phyloP scores from a whole-genome alignment of 768 basidiomycete species.

The Suillus brevipes region DNA sequence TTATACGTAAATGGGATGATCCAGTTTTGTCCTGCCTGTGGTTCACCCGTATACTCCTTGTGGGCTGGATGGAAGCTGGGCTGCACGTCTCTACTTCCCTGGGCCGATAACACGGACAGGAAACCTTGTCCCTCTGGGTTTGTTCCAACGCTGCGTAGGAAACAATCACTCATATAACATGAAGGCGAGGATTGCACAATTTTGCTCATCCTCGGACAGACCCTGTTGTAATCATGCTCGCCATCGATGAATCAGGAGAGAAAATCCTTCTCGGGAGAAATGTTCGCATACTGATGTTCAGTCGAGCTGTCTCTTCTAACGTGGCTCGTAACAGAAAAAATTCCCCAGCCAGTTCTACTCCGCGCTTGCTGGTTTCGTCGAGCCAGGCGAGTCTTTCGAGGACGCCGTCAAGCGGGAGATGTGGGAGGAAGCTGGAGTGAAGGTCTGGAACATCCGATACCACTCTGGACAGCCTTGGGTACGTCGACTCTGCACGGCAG shows the following conservation, averaged over 20 bases:
- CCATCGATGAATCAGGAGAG: constrained; percentile 76
- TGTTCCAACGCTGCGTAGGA: constrained; percentile 24
- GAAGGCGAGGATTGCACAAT: constrained; percentile 84
- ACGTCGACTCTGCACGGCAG: constrained; percentile 17
- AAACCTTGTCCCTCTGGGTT: constrained; percentile 76
- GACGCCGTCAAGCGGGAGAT: constrained; percentile 91
- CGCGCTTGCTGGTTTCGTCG: constrained; percentile 90
- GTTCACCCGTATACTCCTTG: constrained; percentile 73
- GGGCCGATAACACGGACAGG: constrained; percentile 61
- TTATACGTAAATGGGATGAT: constrained; percentile 1
- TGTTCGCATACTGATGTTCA: constrained; percentile 41
- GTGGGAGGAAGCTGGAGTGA: constrained; percentile 95
- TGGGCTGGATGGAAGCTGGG: constrained; percentile 97
- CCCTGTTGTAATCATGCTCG: constrained; percentile 89
- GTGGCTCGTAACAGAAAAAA: constrained; percentile 45
- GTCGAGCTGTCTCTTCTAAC: neutral
- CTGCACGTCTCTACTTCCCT: constrained; percentile 75
- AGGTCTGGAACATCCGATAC: constrained; percentile 79
- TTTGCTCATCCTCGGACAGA: constrained; percentile 82
- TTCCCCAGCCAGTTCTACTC: constrained; percentile 79
- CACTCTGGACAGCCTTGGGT: constrained; percentile 91
- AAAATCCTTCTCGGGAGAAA: constrained; percentile 86
- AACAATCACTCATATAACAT: constrained; percentile 16
- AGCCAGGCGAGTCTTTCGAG: constrained; percentile 93
- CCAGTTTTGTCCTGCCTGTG: constrained; percentile 90